Base-by-base conservation (phyloP, 1,284 basidiomycete genomes). In the Trichosporon asahii region DNA sequence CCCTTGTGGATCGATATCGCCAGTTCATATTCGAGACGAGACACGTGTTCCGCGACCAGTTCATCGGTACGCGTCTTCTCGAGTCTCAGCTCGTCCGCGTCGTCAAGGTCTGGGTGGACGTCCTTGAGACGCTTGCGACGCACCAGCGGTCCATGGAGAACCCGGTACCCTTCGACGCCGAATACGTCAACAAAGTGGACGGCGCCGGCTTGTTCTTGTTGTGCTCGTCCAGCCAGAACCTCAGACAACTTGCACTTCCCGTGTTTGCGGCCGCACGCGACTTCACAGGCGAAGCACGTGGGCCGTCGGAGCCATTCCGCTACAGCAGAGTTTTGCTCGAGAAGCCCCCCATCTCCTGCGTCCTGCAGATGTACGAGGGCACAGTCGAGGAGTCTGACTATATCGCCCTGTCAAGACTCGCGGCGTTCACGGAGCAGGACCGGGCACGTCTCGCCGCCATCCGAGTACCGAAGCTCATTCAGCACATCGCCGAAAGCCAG, bases 201-300 rank as follows among this genome's bases (percentile, higher is more conserved):
- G 88, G 89, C 0, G 90, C 90, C 2, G 89, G 88, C 0, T 80
- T 97, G 55, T 94, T 96, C 80, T 84, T 98, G 27, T 86, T 95
- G n/a, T 88, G 90, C 7, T 89, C 90, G 65, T 87, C 88, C 64
- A 83, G 83, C 21, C 67, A 77, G 15, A 69, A 76, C 2, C 72
- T 81, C 1, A 70, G 78, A 11, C 74, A 73, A 64, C 71, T 81
- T 3, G 79, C 77, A 0, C 71, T 73, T 2, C 71, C 78, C 14
- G 74, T 81, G 6, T 69, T 82, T 15, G 66, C 71, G 0, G 74
- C 76, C 0, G 77, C 80, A 0, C 66, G 77, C 4, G 78, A 82
- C 68, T 73, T 82, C 0, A 78, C 77, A 61, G 78, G 80, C 3
- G 73, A 75, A 25, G 73, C 74, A 3, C 72, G 79, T 0, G 69